Conservation (phyloP, 257 asterid genomes). For the Eucommia ulmoides region DNA sequence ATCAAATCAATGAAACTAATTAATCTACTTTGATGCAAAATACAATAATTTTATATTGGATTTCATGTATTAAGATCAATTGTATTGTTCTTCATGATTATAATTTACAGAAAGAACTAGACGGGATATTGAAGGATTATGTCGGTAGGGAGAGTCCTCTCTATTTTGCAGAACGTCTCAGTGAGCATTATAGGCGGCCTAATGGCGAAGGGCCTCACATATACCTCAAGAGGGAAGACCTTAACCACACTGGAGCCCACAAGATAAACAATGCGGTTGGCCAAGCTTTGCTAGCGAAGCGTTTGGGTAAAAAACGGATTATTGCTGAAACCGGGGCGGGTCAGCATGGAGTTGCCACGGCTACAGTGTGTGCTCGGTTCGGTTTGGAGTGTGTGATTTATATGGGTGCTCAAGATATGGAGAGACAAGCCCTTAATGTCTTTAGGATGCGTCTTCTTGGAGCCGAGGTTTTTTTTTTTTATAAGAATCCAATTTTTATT, state of each 20-base stretch:
- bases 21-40: too few relatives aligned
- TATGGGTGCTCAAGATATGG: constrained; percentile 48
- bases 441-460: constrained; percentile 54
- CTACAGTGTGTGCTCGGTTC: constrained; percentile 68
- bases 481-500: too few relatives aligned
- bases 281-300: constrained; percentile 80
- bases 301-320: constrained; percentile 33
- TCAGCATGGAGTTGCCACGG: constrained; percentile 77
- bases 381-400: constrained; percentile 39
- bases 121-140: constrained; percentile 37
- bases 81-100: too few relatives aligned
- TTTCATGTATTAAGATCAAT: too few relatives aligned
- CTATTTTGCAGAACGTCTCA: constrained; percentile 55
- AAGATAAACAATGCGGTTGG: constrained; percentile 83
- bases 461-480: constrained; percentile 34
- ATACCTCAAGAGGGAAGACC: constrained; percentile 71
- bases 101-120: constrained; percentile 37
- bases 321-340: constrained; percentile 77
- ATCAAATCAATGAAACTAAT: too few relatives aligned
- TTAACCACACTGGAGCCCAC: constrained; percentile 68
- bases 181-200: constrained; percentile 36
- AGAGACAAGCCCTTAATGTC: constrained; percentile 48
- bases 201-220: constrained; percentile 54
- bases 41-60: too few relatives aligned
- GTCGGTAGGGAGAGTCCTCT: constrained; percentile 80